Conservation (phyloP, 2,329 filamentous ascomycete species). For the Pseudogymnoascus destructans region DNA sequence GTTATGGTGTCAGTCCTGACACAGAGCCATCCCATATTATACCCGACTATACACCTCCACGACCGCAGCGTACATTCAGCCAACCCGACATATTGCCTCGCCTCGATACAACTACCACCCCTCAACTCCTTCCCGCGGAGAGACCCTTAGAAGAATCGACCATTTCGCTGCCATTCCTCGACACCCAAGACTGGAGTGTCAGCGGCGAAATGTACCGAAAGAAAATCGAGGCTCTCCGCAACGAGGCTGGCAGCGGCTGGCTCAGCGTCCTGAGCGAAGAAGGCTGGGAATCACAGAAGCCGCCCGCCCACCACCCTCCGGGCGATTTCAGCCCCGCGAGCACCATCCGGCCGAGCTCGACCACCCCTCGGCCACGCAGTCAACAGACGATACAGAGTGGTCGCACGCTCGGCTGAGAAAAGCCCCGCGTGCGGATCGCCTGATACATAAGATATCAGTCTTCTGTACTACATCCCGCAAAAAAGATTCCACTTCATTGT, state of each 20-base stretch:
- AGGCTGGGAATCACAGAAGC: conserved; percentile 37
- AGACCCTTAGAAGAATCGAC: conserved; percentile 19
- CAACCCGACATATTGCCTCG: conserved; percentile 19
- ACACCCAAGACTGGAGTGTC: conserved; percentile 46
- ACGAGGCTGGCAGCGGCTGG: conserved; percentile 78
- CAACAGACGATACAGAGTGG: conserved; percentile 27
- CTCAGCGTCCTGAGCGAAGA: conserved; percentile 77
- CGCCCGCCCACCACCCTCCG: conserved; percentile 17
- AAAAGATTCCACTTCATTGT: conserved; percentile 7
- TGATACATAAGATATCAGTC: conserved; percentile 1
- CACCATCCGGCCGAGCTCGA: conserved; percentile 21
- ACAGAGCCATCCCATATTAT: conserved; percentile 20
- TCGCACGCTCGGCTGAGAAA: conserved; percentile 23
- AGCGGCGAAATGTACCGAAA: conserved; percentile 70
- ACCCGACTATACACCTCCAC: conserved; percentile 22
- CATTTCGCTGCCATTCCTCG: conserved; percentile 18
- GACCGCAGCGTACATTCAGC: conserved; percentile 19
- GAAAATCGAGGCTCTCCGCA: conserved; percentile 75
- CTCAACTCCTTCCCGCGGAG: conserved; percentile 22
- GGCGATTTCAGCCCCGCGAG: conserved; percentile 22
- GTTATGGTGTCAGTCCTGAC: conserved; percentile 24
- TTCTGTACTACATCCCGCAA: background rate
- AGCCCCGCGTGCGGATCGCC: background rate
- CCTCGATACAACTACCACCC: conserved; percentile 21
- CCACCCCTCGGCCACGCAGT: conserved; percentile 22